Evolutionary conservation across 2,329 filamentous ascomycete genomes (phyloP), one percentile per base, ranked within the genome.

Genomic region (Colletotrichum musicola): DNA sequence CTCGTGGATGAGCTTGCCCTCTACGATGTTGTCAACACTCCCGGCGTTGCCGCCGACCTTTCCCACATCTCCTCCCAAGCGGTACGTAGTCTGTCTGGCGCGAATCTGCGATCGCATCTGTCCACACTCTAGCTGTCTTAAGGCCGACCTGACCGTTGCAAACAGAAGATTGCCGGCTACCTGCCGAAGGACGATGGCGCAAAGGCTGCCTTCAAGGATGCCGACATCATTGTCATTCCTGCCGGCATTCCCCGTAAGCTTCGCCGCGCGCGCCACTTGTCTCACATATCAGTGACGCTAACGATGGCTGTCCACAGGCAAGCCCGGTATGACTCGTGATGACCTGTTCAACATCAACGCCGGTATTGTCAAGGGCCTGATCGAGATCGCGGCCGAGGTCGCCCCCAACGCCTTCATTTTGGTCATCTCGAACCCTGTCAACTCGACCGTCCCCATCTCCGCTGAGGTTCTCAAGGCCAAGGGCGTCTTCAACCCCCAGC

Each of bases 301-400:
- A 61, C 46, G 20, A 12, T 13, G 76, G 30, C 60, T 16, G 49
- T 20, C 49, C 68, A 68, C 73, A 98, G 95, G 95, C 85, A 98
- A 98, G 89, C 96, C 96, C 76, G 96, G 96, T 78, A 99, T 99
- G 96, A 98, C 93, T 82, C 94, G 96, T 85, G 96, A 99, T 78
- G 96, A 98, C 80, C 93, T 99, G 69, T 99, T 99, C 92, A 98
- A 98, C 86, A 97, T 98, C 88, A 99, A 99, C 82, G 96, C 96
- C 70, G 93, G 95, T 77, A 99, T 99, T 79, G 96, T 99, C 79
- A 94, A 96, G 85, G 94, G 93, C 75, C 88, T 99, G 74, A 92
- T 97, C 76, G 92, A 97, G 86, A 91, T 93, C 61, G 90, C 94
- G 76, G 94, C 95, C 75, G 91, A 98, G 80, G 90, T 92, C 78